Evolutionary conservation across 306 rosid genomes (phyloP), one percentile per base, ranked within the genome.

Genomic region (Lathyrus oleraceus): DNA sequence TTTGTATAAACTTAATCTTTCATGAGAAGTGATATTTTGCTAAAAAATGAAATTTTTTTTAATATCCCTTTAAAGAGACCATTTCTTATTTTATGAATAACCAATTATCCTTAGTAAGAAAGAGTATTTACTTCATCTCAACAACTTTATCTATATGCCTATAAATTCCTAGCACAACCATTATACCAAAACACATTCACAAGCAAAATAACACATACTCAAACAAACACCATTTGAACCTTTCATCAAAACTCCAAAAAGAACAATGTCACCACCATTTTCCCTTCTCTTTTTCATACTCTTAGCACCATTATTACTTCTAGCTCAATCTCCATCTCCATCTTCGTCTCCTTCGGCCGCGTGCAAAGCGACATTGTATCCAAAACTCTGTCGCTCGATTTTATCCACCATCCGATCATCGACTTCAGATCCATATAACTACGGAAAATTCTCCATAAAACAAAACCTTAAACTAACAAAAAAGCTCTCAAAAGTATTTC

Each of bases 361-460:
- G 0, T 91, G 97, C 70, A 82, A 82, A 54, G 67, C 71, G 67
- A 85, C 95, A 51, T 59, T 83, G n/a, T 88, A 85, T 72, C 97
- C 96, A 5, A 88, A 86, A 68, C 90, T 91, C 23, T 91, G 96
- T 71, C 96, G 89, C 12, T 80, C 94, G 10, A 82, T 91, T 9
- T 82, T 88, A 65, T 87, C 89, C 4, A 30, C 89, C 16, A 71
- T 84, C 2, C 59, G 76, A 1, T 70, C 64, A 78, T 82, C 96
- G 0, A 85, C 93, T 0, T 82, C 88, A 1, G 93, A 82, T 69
- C 91, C 91, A 25, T 88, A 84, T 45, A 54, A 67, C 38, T 84
- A 70, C 27, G 84, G 91, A 23, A 85, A 82, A 49, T 81, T 85
- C 83, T 82, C 96, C 38, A 35, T 91, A 66, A 88, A 88, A 20